phyloP scores from a whole-genome alignment of 2,329 filamentous ascomycete species.

The Pseudopithomyces chartarum region DNA sequence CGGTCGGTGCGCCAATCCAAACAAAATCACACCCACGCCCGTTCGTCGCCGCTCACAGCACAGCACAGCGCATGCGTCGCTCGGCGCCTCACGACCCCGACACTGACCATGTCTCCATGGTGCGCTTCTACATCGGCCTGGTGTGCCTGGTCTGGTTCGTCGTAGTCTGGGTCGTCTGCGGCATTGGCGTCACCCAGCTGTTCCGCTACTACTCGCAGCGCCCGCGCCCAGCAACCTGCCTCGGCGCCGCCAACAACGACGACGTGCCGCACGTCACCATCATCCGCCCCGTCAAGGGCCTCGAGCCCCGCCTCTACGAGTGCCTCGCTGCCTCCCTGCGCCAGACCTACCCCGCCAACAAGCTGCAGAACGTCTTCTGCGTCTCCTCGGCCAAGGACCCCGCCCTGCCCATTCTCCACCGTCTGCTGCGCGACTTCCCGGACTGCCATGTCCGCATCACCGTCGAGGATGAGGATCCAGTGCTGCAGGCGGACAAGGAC shows the following conservation, averaged over 20 bases:
- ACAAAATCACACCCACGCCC: constrained; percentile 5
- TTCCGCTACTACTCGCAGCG: constrained; percentile 58
- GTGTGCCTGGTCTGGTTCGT: constrained; percentile 62
- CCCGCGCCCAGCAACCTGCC: constrained; percentile 51
- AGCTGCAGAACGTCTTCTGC: constrained; percentile 81
- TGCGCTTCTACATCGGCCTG: constrained; percentile 47
- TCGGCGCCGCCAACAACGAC: constrained; percentile 37
- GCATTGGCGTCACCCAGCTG: constrained; percentile 65
- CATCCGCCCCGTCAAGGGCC: constrained; percentile 89
- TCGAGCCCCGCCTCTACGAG: constrained; percentile 88
- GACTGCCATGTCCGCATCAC: constrained; percentile 72
- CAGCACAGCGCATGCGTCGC: constrained; percentile 41
- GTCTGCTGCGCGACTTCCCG: constrained; percentile 75
- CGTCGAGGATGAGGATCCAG: constrained; percentile 80
- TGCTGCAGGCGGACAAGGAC: constrained; percentile 62
- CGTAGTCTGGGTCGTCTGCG: constrained; percentile 60
- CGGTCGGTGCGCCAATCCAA: constrained; percentile 17
- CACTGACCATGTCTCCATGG: constrained; percentile 38
- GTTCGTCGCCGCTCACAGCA: background rate
- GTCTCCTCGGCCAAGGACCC: constrained; percentile 76
- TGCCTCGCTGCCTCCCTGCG: constrained; percentile 86
- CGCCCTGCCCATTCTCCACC: constrained; percentile 73
- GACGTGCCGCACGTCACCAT: constrained; percentile 82
- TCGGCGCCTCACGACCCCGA: constrained; percentile 25
- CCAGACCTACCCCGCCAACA: constrained; percentile 78